Evolutionary conservation across 768 basidiomycete genomes (phyloP).

Genomic region (Lentinus brumalis): DNA sequence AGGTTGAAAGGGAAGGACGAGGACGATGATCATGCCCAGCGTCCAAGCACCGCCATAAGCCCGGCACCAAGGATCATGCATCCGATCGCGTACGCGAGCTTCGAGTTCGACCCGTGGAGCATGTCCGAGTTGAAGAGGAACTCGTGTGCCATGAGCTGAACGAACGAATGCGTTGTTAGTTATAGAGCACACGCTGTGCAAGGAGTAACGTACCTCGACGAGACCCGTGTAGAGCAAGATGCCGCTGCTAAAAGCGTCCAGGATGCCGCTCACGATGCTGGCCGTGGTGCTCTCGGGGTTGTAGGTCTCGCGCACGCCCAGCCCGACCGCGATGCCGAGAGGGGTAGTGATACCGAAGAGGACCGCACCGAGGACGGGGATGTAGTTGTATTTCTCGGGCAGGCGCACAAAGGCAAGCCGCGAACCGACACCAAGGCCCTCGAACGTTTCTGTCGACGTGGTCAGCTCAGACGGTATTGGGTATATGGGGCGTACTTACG

Average conservation of each 20-base stretch:
- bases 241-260: constrained; percentile 86
- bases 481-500: constrained; percentile 53
- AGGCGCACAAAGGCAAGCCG: constrained; percentile 79
- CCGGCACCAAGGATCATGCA: constrained; percentile 83
- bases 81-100: constrained; percentile 71
- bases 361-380: constrained; percentile 61
- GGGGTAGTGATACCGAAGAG: constrained; percentile 83
- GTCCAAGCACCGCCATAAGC: constrained; percentile 89
- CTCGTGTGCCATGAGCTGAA: constrained; percentile 88
- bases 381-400: constrained; percentile 51
- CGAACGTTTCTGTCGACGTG: constrained; percentile 77
- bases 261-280: constrained; percentile 78
- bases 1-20: neutral
- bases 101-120: constrained; percentile 64
- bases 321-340: constrained; percentile 79
- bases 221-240: constrained; percentile 87
- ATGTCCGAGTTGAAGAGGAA: constrained; percentile 90
- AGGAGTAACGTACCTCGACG: constrained; percentile 61
- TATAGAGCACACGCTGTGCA: neutral
- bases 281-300: constrained; percentile 79
- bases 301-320: constrained; percentile 75
- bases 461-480: neutral
- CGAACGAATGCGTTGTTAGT: neutral
- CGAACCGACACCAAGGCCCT: constrained; percentile 91
- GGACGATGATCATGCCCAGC: constrained; percentile 69